Conservation (phyloP, 306 rosid genomes). For the Vicia sativa region DNA sequence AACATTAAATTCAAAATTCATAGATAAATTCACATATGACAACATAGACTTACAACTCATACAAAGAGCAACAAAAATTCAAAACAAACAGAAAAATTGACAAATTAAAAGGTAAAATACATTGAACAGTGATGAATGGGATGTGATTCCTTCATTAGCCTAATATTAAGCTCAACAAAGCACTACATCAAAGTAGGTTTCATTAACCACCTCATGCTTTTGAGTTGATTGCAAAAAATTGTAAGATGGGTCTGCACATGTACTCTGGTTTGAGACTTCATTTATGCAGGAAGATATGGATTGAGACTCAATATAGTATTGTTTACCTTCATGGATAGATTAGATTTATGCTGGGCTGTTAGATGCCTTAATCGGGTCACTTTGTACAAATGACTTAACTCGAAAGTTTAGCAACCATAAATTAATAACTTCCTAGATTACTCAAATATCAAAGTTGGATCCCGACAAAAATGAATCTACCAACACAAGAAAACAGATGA, state of each 20-base stretch:
- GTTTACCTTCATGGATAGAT: background rate
- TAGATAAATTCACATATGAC: background rate
- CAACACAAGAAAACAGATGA: no score
- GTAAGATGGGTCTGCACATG: background rate
- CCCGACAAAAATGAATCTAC: no score
- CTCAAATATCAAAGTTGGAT: no score
- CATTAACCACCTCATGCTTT: background rate
- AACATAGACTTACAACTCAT: background rate
- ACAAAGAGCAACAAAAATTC: background rate
- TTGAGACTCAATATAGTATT: background rate
- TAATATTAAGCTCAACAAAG: background rate
- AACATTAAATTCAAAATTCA: background rate
- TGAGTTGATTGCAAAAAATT: background rate
- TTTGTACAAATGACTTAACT: background rate
- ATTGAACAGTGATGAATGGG: background rate
- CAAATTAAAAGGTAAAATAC: background rate
- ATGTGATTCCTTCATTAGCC: background rate
- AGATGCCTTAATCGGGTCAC: background rate
- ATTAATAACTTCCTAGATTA: no score
- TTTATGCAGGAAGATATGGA: background rate
- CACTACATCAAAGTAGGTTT: background rate
- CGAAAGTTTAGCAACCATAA: background rate
- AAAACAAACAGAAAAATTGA: background rate
- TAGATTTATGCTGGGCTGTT: background rate
- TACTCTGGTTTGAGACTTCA: background rate